Evolutionary conservation across 768 basidiomycete species (phyloP).

Genomic region (Lactarius psammicola): DNA sequence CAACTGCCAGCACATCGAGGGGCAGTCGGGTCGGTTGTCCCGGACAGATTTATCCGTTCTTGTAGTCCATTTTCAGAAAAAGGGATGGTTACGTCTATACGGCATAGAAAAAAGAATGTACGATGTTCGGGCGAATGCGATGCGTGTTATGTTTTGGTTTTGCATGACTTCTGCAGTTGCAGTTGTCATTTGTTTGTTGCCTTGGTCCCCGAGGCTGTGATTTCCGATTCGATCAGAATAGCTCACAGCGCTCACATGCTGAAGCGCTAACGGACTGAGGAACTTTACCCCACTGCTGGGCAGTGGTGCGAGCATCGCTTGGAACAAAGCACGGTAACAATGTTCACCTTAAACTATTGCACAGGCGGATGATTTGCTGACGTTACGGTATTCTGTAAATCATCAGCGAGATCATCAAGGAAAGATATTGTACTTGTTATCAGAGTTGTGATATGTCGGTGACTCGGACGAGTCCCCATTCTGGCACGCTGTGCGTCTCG

Average conservation of each 20-base stretch:
- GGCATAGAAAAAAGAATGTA: not conserved
- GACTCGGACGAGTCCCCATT: not conserved
- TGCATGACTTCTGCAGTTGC: not conserved
- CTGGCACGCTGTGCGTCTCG: not conserved
- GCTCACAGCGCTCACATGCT: no score
- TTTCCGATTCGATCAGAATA: not conserved
- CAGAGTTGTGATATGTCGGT: not conserved
- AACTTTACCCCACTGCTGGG: no score
- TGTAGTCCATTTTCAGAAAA: not conserved
- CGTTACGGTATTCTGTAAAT: no score
- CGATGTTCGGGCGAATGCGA: not conserved
- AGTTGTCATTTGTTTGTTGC: not conserved
- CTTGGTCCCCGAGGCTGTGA: no score
- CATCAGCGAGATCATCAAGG: no score
- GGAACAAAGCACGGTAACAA: no score
- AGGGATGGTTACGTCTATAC: not conserved
- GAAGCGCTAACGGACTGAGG: no score
- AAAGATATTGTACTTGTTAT: not conserved
- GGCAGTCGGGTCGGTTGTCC: constrained; percentile 79
- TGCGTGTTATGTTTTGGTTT: not conserved
- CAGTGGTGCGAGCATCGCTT: no score
- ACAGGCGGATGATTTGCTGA: no score
- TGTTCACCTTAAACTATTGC: no score
- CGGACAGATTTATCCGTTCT: constrained; percentile 34
- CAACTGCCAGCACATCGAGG: constrained; percentile 34